Evolutionary conservation across 306 rosid genomes (phyloP).

Genomic region (Malus sylvestris): DNA sequence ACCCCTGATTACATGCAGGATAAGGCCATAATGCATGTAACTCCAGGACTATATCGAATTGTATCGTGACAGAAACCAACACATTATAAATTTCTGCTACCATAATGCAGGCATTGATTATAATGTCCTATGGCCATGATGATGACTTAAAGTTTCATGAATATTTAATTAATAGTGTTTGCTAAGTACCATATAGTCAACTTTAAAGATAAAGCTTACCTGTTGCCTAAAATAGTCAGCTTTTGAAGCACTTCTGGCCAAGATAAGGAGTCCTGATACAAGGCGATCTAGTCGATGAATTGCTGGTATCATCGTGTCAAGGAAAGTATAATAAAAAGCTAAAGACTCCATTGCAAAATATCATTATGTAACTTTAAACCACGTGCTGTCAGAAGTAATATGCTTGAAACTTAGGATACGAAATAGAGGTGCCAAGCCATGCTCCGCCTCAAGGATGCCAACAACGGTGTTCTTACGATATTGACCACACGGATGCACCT

Average conservation of each 20-base stretch:
- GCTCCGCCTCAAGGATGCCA: conserved; percentile 92
- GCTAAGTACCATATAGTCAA: neutral
- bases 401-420: conserved; percentile 55
- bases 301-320: conserved; percentile 58
- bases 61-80: neutral
- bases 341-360: neutral
- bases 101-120: neutral
- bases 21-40: neutral
- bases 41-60: neutral
- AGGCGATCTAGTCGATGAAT: conserved; percentile 90
- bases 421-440: conserved; percentile 76
- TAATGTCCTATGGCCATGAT: neutral
- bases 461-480: conserved; percentile 92
- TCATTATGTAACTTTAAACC: neutral
- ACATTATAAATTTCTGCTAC: neutral
- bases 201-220: conserved; percentile 28
- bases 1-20: neutral
- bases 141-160: neutral
- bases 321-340: conserved; percentile 32
- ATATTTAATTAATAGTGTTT: neutral
- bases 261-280: conserved; percentile 92
- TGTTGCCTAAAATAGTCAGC: conserved; percentile 87
- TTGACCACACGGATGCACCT: conserved; percentile 99
- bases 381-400: conserved; percentile 7
- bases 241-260: conserved; percentile 80